Percentiles rank a stretch among this genome's conserved stretches.
Evolutionary conservation across 805 yeast species (phyloP).

Genomic region (Lipomyces sp.): DNA sequence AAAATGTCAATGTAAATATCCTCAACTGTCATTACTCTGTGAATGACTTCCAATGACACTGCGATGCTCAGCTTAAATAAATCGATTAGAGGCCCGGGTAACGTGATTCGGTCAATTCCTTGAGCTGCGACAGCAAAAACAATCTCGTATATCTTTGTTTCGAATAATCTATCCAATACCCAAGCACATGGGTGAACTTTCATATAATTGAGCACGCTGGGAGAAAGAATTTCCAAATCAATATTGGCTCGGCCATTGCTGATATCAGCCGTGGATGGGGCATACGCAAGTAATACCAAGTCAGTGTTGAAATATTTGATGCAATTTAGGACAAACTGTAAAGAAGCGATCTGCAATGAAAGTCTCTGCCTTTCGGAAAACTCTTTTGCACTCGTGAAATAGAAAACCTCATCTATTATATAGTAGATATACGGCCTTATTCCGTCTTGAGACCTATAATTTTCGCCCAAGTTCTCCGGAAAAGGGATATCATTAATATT

Average conservation of each 20-base stretch:
- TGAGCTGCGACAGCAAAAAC: constrained; percentile 55
- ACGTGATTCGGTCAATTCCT: constrained; percentile 56
- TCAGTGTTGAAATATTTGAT: constrained; percentile 52
- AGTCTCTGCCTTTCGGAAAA: constrained; percentile 40
- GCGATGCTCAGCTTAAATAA: constrained; percentile 37
- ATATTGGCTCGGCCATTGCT: constrained; percentile 41
- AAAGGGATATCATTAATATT: constrained; percentile 45
- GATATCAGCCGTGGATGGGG: constrained; percentile 39
- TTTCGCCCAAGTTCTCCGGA: constrained; percentile 62
- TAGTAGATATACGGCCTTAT: constrained; percentile 79
- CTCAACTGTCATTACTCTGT: constrained; percentile 51
- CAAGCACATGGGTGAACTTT: constrained; percentile 70
- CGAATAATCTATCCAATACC: constrained; percentile 58
- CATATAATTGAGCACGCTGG: constrained; percentile 49
- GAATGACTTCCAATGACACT: constrained; percentile 46
- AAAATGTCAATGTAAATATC: constrained; percentile 56
- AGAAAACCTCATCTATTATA: constrained; percentile 62
- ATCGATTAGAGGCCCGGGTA: constrained; percentile 32
- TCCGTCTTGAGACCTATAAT: constrained; percentile 57
- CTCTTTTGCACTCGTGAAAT: constrained; percentile 44
- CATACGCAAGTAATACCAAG: constrained; percentile 51
- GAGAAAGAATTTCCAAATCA: constrained; percentile 47
- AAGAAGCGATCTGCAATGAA: constrained; percentile 52
- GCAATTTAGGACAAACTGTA: constrained; percentile 51
- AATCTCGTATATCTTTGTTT: constrained; percentile 52